These are phyloP conservation scores for Pontederia paniculata DNA, from an alignment of 176 grass and related monocot species.

Conservation along the genomic window DNA sequence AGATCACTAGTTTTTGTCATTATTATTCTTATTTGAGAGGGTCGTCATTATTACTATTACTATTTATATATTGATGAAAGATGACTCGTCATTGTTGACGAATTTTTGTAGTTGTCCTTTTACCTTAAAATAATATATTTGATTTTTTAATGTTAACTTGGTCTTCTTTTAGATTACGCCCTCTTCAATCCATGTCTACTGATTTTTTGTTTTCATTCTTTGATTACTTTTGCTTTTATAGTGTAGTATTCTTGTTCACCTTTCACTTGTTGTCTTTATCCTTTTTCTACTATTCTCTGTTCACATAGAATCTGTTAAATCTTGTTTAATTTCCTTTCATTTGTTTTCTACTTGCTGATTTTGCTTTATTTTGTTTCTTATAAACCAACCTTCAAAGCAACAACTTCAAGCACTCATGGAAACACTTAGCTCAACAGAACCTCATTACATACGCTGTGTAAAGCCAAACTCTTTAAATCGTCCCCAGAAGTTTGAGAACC, in stretches of 20 bases:
- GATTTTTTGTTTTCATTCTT: background rate
- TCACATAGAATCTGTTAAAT: too few relatives aligned
- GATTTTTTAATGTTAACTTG: too few relatives aligned
- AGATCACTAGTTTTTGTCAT: too few relatives aligned
- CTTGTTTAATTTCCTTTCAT: background rate
- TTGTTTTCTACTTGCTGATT: slow-evolving; percentile 17
- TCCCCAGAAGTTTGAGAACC: slow-evolving; percentile 92
- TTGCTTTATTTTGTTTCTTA: slow-evolving; percentile 22
- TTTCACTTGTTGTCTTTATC: too few relatives aligned
- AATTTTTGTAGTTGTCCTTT: too few relatives aligned
- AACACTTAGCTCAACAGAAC: slow-evolving; percentile 75
- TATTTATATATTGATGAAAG: too few relatives aligned
- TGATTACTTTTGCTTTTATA: background rate
- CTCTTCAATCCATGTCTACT: background rate
- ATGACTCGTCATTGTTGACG: too few relatives aligned
- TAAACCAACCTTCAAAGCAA: slow-evolving; percentile 45
- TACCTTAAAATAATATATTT: too few relatives aligned
- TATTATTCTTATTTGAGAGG: too few relatives aligned
- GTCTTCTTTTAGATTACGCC: too few relatives aligned
- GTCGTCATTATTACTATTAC: too few relatives aligned
- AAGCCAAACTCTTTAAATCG: slow-evolving; percentile 94
- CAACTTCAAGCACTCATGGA: slow-evolving; percentile 99
- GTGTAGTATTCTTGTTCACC: slow-evolving; percentile 4
- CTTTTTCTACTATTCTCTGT: too few relatives aligned
- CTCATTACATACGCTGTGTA: slow-evolving; percentile 92